Evolutionary conservation across 768 basidiomycete genomes (phyloP), one percentile per base, ranked within the genome.

Genomic region (Naganishia vaughanmartiniae): DNA sequence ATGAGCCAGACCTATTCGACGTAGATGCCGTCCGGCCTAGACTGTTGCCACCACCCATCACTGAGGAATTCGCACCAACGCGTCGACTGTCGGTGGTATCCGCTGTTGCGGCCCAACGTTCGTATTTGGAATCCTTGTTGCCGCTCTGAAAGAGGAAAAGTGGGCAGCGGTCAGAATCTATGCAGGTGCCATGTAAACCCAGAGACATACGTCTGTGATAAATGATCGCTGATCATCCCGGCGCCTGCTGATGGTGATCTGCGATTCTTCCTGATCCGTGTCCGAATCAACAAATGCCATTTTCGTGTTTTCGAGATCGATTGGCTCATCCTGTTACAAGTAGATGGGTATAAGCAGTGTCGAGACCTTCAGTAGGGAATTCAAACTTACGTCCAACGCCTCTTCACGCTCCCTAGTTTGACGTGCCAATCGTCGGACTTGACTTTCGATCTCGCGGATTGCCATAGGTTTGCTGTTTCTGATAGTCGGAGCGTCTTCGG

Each of bases 231-330:
- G 60, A 15, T 63, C 48, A 34, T 66, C 48, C 24, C 65, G 65
- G 1, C 65, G 65, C 30, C 65, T 46, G 51, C 60, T 63, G 48
- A 66, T 66, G 21, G 65, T 53, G 48, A 66, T 34, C 48, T 66
- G 65, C 48, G 65, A 66, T 19, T 66, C 65, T 54, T 66, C 65
- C 31, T 66, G 48, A 53, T 66, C 65, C 17, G 65, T 66, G 31
- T 66, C 65, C 28, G 65, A 66, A 34, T 53, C 48, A 10, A 34
- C 65, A 21, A 33, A 54, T 1, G 21, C 36, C 48, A 39, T 39
- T 11, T 36, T 36, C n/a, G 33, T 10, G 28, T 45, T 34, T 19
- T 53, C 48, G 11, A 51, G 1, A n/a, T 66, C 65, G 48, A 66
- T 33, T n/a, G 65, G 46, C 21, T 66, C 65, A 12, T 66, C 31